Evolutionary conservation across 2,329 filamentous ascomycete genomes (phyloP).

Genomic region (Gremmenia infestans): DNA sequence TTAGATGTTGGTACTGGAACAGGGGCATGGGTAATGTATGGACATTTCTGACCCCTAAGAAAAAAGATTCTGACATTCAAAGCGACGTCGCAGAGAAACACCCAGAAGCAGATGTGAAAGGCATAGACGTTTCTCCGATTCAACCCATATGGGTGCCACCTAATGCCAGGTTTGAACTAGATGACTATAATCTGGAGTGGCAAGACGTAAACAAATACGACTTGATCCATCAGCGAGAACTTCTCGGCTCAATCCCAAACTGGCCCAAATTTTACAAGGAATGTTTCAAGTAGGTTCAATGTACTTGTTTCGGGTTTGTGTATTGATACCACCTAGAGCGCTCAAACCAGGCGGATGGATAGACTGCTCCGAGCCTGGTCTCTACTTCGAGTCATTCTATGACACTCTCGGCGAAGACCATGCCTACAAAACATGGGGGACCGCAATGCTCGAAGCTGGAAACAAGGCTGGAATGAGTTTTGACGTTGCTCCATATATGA

Average conservation of each 20-base stretch:
- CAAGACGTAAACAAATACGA: slow-evolving; percentile 29
- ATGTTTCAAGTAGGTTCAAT: slow-evolving; percentile 9
- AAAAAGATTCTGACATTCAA: neutral
- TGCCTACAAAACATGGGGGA: slow-evolving; percentile 13
- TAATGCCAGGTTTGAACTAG: slow-evolving; percentile 59
- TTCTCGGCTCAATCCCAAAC: slow-evolving; percentile 12
- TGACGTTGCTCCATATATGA: slow-evolving; percentile 18
- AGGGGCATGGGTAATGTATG: slow-evolving; percentile 18
- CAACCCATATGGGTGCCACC: slow-evolving; percentile 51
- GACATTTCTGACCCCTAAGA: neutral
- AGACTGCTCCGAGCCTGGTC: slow-evolving; percentile 14
- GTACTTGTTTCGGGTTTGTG: neutral
- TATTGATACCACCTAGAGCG: slow-evolving; percentile 4
- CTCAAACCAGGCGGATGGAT: slow-evolving; percentile 17
- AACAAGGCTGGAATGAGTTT: slow-evolving; percentile 15
- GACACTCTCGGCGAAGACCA: slow-evolving; percentile 7
- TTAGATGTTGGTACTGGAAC: slow-evolving; percentile 20
- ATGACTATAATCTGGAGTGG: slow-evolving; percentile 49
- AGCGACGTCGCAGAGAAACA: slow-evolving; percentile 43
- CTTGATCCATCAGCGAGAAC: slow-evolving; percentile 27
- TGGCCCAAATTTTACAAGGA: slow-evolving; percentile 14
- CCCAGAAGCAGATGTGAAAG: slow-evolving; percentile 42
- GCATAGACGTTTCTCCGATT: slow-evolving; percentile 52
- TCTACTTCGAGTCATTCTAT: slow-evolving; percentile 11
- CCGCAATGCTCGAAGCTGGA: slow-evolving; percentile 13